Conservation (phyloP, 495 filamentous ascomycete species). For the Gamarada debralockiae region DNA sequence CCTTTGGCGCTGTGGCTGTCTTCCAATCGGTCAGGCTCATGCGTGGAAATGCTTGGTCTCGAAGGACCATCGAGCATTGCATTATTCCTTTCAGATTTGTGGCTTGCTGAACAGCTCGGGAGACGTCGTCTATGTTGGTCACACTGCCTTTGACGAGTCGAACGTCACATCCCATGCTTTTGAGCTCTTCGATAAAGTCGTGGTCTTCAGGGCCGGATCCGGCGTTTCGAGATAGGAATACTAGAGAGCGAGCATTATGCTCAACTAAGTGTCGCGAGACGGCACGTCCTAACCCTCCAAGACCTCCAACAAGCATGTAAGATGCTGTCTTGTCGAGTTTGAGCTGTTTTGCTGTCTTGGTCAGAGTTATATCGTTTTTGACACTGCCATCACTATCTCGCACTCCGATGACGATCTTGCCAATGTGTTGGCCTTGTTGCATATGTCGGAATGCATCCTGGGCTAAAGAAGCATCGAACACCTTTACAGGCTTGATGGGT, state of each 20-base stretch:
- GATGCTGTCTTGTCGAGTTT: constrained; percentile 25
- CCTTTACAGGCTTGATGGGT: constrained; percentile 33
- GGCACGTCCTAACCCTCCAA: constrained; percentile 60
- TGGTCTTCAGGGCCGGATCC: neutral
- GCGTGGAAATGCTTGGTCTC: constrained; percentile 34
- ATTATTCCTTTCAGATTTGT: constrained; percentile 1
- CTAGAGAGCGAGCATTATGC: constrained; percentile 52
- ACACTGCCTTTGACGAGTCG: neutral
- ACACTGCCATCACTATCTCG: too few species aligned
- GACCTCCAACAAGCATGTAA: constrained; percentile 59
- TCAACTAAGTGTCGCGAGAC: constrained; percentile 56
- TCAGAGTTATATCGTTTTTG: too few species aligned
- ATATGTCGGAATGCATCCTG: constrained; percentile 35
- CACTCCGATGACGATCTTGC: neutral
- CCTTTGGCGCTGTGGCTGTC: constrained; percentile 47
- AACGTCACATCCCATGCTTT: neutral
- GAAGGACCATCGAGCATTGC: constrained; percentile 15
- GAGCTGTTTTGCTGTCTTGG: too few species aligned
- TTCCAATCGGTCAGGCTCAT: constrained; percentile 45
- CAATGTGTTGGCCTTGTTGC: constrained; percentile 36
- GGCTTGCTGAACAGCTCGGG: neutral
- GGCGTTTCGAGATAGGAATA: constrained; percentile 53
- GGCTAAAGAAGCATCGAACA: constrained; percentile 28
- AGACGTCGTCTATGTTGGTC: neutral
- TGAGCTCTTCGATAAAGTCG: constrained; percentile 4